A percentile compares a stretch with the other conserved stretches of the same genome.
Evolutionary conservation across 768 basidiomycete genomes (phyloP).

Genomic region (Suillus placidus): DNA sequence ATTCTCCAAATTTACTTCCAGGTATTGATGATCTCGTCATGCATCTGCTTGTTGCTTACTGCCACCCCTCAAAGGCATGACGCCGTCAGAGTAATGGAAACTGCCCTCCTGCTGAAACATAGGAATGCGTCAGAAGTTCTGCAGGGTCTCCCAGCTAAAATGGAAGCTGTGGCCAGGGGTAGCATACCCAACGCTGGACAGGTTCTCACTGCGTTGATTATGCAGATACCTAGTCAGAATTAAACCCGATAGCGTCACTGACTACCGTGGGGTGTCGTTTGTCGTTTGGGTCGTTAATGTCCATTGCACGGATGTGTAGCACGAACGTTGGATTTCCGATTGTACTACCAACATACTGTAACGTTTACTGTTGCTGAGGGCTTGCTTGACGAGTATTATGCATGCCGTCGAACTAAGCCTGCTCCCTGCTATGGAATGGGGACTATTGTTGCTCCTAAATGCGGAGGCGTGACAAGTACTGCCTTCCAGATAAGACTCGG

Average conservation of each 20-base stretch:
- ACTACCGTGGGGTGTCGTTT: neutral
- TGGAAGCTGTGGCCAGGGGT: constrained; percentile 7
- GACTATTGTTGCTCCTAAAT: neutral
- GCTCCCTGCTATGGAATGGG: neutral
- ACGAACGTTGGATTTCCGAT: neutral
- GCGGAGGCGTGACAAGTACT: neutral
- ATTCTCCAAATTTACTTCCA: constrained; percentile 16
- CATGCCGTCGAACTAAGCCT: neutral
- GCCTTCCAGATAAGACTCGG: neutral
- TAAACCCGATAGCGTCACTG: neutral
- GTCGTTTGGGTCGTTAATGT: neutral
- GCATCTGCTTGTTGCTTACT: neutral
- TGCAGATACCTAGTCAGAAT: neutral
- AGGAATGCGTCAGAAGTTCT: constrained; percentile 2
- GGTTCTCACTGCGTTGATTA: constrained; percentile 7
- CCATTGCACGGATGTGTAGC: neutral
- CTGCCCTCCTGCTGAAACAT: constrained; percentile 4
- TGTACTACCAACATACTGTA: neutral
- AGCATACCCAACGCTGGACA: constrained; percentile 11
- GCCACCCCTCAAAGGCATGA: constrained; percentile 6
- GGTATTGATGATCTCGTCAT: neutral
- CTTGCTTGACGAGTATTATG: neutral
- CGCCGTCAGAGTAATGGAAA: constrained; percentile 12
- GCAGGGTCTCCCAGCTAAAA: constrained; percentile 10
- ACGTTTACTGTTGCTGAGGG: neutral